phyloP scores from a whole-genome alignment of 805 yeast genomes.

The Candida xiaguanensis region DNA sequence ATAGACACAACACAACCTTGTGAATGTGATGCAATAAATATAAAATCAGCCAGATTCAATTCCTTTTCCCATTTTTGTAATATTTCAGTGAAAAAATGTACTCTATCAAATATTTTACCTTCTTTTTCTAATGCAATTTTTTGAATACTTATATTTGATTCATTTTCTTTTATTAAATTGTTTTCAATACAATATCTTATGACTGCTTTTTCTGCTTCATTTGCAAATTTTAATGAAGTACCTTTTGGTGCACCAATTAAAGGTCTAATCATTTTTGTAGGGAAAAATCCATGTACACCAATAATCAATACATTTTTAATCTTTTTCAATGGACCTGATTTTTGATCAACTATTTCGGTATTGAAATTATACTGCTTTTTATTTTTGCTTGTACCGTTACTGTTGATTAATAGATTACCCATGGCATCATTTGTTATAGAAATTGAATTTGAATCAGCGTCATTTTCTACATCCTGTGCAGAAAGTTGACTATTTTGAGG shows the following conservation, averaged over 20 bases:
- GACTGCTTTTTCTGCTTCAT: conserved; percentile 81
- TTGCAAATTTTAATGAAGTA: conserved; percentile 84
- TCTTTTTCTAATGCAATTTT: conserved; percentile 93
- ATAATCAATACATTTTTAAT: conserved; percentile 69
- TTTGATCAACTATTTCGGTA: conserved; percentile 20
- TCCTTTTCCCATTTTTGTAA: conserved; percentile 64
- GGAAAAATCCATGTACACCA: conserved; percentile 97
- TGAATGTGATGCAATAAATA: conserved; percentile 91
- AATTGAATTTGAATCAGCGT: conserved; percentile 26
- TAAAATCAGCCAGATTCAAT: conserved; percentile 67
- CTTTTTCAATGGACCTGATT: conserved; percentile 24
- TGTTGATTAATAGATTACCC: conserved; percentile 39
- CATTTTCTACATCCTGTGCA: conserved; percentile 25
- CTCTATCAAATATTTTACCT: conserved; percentile 85
- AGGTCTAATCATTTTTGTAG: conserved; percentile 79
- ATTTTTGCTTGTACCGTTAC: neutral
- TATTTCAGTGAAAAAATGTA: conserved; percentile 71
- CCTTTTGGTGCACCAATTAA: conserved; percentile 95
- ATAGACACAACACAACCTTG: conserved; percentile 95
- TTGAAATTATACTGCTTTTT: conserved; percentile 13
- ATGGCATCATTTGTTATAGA: conserved; percentile 38
- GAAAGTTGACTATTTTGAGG: conserved; percentile 5
- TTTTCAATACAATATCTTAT: conserved; percentile 53
- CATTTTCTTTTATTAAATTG: conserved; percentile 29
- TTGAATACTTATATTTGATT: conserved; percentile 53